A percentile compares a stretch with the other conserved stretches of the same genome.
phyloP scores from a whole-genome alignment of 208 protist genomes.

The Polymyxa betae region DNA sequence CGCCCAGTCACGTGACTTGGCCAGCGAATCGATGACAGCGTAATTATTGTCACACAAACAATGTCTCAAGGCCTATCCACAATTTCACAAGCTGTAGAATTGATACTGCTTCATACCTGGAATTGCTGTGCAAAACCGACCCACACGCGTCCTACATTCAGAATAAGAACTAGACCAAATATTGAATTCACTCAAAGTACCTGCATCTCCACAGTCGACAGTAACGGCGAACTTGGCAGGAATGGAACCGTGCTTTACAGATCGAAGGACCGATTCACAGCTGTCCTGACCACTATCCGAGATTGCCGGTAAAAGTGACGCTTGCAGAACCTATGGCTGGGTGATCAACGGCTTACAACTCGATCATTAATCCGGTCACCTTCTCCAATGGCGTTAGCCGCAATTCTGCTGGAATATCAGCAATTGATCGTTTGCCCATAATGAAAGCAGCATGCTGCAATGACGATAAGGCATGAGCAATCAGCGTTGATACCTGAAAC shows the following conservation, averaged over 20 bases:
- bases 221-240: neutral
- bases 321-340: neutral
- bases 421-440: neutral
- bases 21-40: constrained; percentile 9
- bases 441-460: constrained; percentile 44
- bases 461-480: constrained; percentile 24
- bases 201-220: neutral
- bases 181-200: neutral
- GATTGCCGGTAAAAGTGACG: neutral
- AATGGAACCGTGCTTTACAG: neutral
- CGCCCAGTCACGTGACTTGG: neutral
- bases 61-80: constrained; percentile 4
- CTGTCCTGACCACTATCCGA: neutral
- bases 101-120: neutral
- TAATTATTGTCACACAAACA: constrained; percentile 25
- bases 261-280: neutral
- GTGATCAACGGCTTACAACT: neutral
- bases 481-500: neutral
- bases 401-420: constrained; percentile 1
- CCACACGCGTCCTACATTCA: neutral
- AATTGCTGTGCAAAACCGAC: constrained; percentile 33
- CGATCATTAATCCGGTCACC: neutral
- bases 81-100: too few species aligned
- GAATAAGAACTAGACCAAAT: neutral
- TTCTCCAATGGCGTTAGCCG: neutral